Conservation (phyloP, 2,329 filamentous ascomycete genomes). For the Alternaria arborescens region DNA sequence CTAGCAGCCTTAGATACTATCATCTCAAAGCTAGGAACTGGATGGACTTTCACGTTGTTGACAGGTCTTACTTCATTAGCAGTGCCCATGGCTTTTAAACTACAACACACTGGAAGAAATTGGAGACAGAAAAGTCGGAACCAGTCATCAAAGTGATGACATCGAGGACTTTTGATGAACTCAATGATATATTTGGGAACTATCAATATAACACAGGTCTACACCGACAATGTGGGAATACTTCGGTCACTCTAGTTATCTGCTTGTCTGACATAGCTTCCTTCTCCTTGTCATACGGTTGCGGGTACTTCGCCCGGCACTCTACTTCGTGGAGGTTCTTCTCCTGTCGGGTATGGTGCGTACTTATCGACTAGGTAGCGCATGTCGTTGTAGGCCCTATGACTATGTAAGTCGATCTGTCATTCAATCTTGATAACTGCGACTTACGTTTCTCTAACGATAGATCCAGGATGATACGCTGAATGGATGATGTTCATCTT, state of each 20-base stretch:
- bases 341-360: not conserved
- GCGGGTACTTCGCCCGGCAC: not conserved
- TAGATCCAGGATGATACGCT: not conserved
- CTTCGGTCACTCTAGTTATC: rapidly evolving
- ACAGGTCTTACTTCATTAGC: not conserved
- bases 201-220: not conserved
- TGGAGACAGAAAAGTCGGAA: not conserved
- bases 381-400: not conserved
- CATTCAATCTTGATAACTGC: not conserved
- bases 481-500: not conserved
- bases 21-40: not conserved
- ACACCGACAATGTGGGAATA: not conserved
- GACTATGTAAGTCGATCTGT: rapidly evolving
- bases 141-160: not conserved
- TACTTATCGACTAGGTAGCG: not conserved
- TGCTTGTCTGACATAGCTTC: not conserved
- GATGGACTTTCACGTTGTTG: not conserved
- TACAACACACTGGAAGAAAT: not conserved
- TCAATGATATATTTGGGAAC: rapidly evolving
- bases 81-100: not conserved
- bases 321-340: not conserved
- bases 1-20: not conserved
- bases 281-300: not conserved
- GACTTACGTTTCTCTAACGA: not conserved
- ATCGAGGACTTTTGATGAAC: not conserved